Evolutionary conservation across 441 rosid species (phyloP).

Genomic region (Aleurites moluccanus): DNA sequence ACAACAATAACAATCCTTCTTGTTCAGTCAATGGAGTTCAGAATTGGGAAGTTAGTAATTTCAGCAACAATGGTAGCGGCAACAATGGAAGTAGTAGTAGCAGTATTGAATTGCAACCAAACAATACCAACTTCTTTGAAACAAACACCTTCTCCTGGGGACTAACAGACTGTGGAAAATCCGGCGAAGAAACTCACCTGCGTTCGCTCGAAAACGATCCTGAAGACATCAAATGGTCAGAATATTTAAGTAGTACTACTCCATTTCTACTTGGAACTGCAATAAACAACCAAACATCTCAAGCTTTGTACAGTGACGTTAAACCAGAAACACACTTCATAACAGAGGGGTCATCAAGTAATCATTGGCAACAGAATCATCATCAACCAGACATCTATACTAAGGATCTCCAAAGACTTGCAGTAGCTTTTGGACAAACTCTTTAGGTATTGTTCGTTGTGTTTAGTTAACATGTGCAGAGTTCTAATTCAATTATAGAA

Average conservation of each 20-base stretch:
- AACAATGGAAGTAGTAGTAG: slow-evolving; percentile 36
- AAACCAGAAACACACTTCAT: slow-evolving; percentile 48
- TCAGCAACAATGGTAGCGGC: slow-evolving; percentile 24
- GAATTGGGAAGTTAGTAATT: slow-evolving; percentile 45
- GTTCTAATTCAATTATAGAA: slow-evolving; percentile 20
- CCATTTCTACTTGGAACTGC: slow-evolving; percentile 49
- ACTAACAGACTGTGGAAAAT: slow-evolving; percentile 38
- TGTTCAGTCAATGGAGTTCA: slow-evolving; percentile 33
- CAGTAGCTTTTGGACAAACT: slow-evolving; percentile 57
- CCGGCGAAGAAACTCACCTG: slow-evolving; percentile 29
- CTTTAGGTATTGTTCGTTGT: slow-evolving; percentile 31
- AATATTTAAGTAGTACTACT: slow-evolving; percentile 42
- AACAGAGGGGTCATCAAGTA: slow-evolving; percentile 33
- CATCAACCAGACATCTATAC: slow-evolving; percentile 39
- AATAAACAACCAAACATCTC: slow-evolving; percentile 48
- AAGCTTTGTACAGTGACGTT: slow-evolving; percentile 34
- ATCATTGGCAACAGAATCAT: slow-evolving; percentile 40
- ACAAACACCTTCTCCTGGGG: slow-evolving; percentile 50
- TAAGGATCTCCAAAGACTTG: slow-evolving; percentile 57
- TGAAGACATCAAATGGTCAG: slow-evolving; percentile 67
- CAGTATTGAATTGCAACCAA: slow-evolving; percentile 33
- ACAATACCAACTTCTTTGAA: slow-evolving; percentile 41
- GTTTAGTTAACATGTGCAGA: slow-evolving; percentile 31
- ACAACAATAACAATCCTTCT: slow-evolving; percentile 18
- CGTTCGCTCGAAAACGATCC: slow-evolving; percentile 31